phyloP scores from a whole-genome alignment of 768 basidiomycete genomes.

The Leccinellum rugosiceps region DNA sequence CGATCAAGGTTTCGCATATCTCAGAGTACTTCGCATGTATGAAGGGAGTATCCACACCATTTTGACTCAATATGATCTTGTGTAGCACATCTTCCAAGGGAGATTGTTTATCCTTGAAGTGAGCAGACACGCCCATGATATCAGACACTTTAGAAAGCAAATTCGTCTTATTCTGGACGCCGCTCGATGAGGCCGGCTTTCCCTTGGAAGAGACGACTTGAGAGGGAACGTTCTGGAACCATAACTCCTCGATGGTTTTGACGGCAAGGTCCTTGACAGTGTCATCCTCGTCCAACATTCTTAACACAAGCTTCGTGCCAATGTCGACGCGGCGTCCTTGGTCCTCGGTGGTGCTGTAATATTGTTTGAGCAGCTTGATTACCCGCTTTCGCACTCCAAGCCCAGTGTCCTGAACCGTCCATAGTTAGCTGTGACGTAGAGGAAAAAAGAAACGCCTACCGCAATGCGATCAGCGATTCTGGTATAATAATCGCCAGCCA shows the following conservation, averaged over 20 bases:
- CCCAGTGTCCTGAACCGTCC: constrained; percentile 74
- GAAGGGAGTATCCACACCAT: constrained; percentile 46
- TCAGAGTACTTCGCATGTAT: constrained; percentile 72
- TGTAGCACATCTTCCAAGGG: constrained; percentile 83
- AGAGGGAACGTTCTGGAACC: constrained; percentile 56
- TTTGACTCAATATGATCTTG: constrained; percentile 75
- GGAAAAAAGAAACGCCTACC: constrained; percentile 44
- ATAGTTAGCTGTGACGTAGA: neutral
- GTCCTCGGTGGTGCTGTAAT: constrained; percentile 66
- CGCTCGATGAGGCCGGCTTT: constrained; percentile 28
- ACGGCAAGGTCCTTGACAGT: constrained; percentile 90
- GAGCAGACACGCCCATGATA: constrained; percentile 81
- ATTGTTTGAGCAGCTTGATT: constrained; percentile 86
- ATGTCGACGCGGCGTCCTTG: constrained; percentile 70
- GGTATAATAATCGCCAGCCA: constrained; percentile 87
- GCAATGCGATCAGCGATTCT: constrained; percentile 89
- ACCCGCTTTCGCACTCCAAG: constrained; percentile 92
- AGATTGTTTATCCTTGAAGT: constrained; percentile 80
- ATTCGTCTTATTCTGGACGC: constrained; percentile 48
- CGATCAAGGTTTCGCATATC: constrained; percentile 83
- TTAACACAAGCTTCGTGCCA: constrained; percentile 71
- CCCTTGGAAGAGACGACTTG: constrained; percentile 38
- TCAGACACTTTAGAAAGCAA: constrained; percentile 68
- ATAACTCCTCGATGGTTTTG: constrained; percentile 87
- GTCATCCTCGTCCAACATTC: constrained; percentile 93